Evolutionary conservation across 495 filamentous ascomycete species (phyloP).

Genomic region (Bacidia rubella): DNA sequence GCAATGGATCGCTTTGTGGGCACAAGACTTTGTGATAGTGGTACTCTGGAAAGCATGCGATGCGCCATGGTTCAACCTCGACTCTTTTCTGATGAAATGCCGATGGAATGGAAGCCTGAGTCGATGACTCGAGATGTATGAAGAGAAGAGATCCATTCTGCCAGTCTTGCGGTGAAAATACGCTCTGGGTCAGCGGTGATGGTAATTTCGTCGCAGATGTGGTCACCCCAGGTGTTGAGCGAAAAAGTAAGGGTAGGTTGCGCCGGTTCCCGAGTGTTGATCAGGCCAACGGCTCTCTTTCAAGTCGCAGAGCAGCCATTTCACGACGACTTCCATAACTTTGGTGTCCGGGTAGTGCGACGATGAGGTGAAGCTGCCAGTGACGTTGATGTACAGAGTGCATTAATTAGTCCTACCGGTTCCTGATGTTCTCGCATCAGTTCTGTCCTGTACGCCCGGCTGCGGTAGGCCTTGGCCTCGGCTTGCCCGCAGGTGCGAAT

Average conservation of each 20-base stretch:
- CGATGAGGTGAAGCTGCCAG: too few species aligned
- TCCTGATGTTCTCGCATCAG: too few species aligned
- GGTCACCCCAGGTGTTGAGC: slow-evolving; percentile 8
- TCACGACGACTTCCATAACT: too few species aligned
- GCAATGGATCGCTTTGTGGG: not conserved
- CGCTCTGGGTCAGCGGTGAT: slow-evolving; percentile 15
- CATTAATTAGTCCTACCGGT: too few species aligned
- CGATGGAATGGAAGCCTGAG: slow-evolving; percentile 6
- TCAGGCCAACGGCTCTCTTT: not conserved
- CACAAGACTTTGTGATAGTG: not conserved
- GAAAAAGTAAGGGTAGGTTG: slow-evolving; percentile 1
- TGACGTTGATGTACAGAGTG: too few species aligned
- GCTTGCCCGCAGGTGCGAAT: too few species aligned
- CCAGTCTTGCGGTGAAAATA: slow-evolving; percentile 9
- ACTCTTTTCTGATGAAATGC: slow-evolving; percentile 13
- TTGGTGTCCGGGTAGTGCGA: too few species aligned
- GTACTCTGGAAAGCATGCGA: slow-evolving; percentile 7
- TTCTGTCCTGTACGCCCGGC: too few species aligned
- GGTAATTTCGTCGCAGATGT: slow-evolving; percentile 17
- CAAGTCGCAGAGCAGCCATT: too few species aligned
- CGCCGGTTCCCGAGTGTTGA: not conserved
- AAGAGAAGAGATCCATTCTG: slow-evolving; percentile 18
- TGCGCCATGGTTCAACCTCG: slow-evolving; percentile 18
- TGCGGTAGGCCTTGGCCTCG: too few species aligned
- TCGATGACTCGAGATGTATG: slow-evolving; percentile 2